Evolutionary conservation across 2,329 filamentous ascomycete genomes (phyloP), one percentile per base, ranked within the genome.

Genomic region (Clonostachys rhizophaga): DNA sequence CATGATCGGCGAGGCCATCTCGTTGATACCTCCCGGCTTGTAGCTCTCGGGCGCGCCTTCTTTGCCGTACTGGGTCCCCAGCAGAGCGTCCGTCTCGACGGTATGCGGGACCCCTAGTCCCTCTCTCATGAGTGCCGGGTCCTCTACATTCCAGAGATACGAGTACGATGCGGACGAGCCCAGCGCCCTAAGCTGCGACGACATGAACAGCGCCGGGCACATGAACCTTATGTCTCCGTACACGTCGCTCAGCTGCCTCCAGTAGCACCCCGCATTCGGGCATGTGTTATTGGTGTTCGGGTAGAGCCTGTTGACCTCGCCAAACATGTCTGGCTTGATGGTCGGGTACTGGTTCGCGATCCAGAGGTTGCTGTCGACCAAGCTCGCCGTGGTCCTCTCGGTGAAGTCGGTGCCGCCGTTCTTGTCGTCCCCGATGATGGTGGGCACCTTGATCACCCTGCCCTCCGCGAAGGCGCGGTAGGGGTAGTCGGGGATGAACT

Each of bases 121-220:
- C 3, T 65, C 57, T 0, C 66, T 68, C 18, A 78, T 65, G 42
- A 79, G 68, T 0, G 57, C 55, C 0, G 78, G 74, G 50, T 89
- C 85, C 40, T 79, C 67, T 5, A 89, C 86, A 47, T 84, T 78
- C 67, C 83, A 89, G 40, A 78, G 79, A 60, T 91, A 91, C 58
- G 81, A 84, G 76, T 79, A 91, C 20, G 74, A 78, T 2, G 59
- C 24, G 34, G 70, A 54, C 13, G 64, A 65, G 47, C 68, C 54
- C 2, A 48, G 49, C 1, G 57, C 51, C 9, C 24, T 30, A 12
- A 71, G 52, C 3, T 53, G 50, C 6, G 56, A 51, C 4, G 60
- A 63, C 36, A 66, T 52, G 41, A 56, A 60, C 13, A 68, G 52
- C 4, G 62, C 54, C 0, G 66, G 60, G 43, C 66, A 69, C 57